Percentiles rank a stretch among this genome's conserved stretches.
Conservation (phyloP, 345 rosid genomes). For the Boechera divaricarpa region DNA sequence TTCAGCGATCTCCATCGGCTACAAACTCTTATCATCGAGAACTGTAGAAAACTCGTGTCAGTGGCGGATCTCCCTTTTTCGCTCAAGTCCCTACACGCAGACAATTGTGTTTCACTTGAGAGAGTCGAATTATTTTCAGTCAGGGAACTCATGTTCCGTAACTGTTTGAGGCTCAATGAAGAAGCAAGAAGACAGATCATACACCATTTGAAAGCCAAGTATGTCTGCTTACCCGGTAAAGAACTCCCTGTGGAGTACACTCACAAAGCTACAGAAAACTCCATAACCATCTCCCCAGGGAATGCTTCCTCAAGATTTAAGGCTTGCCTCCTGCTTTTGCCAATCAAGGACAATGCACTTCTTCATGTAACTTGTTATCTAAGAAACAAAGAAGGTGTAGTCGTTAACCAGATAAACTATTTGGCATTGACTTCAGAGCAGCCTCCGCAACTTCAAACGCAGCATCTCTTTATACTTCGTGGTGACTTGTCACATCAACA, state of each 20-base stretch:
- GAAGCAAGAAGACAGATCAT: neutral
- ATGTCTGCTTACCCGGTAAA: neutral
- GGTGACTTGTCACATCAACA: too few relatives aligned
- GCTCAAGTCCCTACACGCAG: neutral
- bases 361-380: too few relatives aligned
- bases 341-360: too few relatives aligned
- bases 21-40: neutral
- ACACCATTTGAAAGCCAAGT: neutral
- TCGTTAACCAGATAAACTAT: too few relatives aligned
- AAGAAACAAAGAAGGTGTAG: too few relatives aligned
- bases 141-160: constrained; percentile 7
- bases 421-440: too few relatives aligned
- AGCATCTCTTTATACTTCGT: too few relatives aligned
- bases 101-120: neutral
- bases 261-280: neutral
- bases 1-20: neutral
- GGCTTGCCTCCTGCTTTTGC: too few relatives aligned
- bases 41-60: neutral
- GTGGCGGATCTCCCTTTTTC: neutral
- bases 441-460: too few relatives aligned
- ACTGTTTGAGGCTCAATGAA: neutral
- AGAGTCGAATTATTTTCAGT: neutral
- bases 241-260: neutral
- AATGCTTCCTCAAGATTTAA: too few relatives aligned
- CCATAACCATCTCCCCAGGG: neutral